phyloP scores from a whole-genome alignment of 176 grass and related monocot species.

The Thinopyrum elongatum region DNA sequence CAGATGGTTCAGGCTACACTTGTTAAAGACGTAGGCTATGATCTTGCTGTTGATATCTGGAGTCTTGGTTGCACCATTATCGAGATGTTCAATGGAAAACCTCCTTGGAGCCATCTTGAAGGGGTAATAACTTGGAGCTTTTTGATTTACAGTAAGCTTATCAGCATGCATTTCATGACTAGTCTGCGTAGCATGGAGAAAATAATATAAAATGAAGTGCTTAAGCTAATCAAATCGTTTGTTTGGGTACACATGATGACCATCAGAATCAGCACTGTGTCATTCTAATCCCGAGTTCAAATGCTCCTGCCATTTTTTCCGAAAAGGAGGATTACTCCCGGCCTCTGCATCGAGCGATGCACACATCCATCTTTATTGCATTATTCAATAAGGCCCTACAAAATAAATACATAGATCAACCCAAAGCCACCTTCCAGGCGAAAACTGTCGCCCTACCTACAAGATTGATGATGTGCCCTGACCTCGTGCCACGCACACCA shows the following conservation, averaged over 20 bases:
- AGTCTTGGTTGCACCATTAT: constrained; percentile 97
- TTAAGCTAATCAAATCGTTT: constrained; percentile 12
- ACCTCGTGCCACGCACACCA: too few relatives aligned
- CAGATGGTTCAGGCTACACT: constrained; percentile 83
- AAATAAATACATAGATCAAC: too few relatives aligned
- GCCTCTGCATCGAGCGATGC: too few relatives aligned
- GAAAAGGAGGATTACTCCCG: too few relatives aligned
- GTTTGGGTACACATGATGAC: not conserved
- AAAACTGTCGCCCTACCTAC: too few relatives aligned
- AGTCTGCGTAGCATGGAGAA: constrained; percentile 2
- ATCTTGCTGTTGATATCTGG: constrained; percentile 95
- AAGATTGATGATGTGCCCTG: too few relatives aligned
- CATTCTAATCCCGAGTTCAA: too few relatives aligned
- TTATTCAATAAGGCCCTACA: too few relatives aligned
- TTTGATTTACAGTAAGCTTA: constrained; percentile 28
- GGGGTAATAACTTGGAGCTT: constrained; percentile 55
- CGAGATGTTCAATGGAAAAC: constrained; percentile 89
- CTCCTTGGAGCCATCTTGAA: constrained; percentile 90
- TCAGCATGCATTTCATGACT: constrained; percentile 27
- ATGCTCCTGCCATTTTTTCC: too few relatives aligned
- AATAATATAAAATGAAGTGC: constrained; percentile 7
- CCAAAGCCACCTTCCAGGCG: too few relatives aligned
- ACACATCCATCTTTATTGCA: too few relatives aligned
- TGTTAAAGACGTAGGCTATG: constrained; percentile 66
- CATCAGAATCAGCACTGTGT: not conserved